These are phyloP conservation scores for Nitzschia inconspicua DNA, from an alignment of 108 stramenopile genomes.

Conservation along the genomic window DNA sequence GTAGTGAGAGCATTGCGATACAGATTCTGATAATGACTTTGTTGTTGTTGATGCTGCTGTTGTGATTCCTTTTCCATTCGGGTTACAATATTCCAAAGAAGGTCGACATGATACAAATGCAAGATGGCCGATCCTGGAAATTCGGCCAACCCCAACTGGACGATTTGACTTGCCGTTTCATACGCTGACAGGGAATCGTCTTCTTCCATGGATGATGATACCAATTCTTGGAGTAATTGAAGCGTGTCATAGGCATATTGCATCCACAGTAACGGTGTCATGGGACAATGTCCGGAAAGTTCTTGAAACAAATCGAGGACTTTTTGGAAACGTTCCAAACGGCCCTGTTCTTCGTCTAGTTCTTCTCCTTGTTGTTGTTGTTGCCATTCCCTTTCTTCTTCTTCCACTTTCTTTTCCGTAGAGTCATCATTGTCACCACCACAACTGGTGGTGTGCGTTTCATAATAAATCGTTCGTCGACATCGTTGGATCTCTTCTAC, in stretches of 20 bases:
- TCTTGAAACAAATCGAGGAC: conserved; percentile 27
- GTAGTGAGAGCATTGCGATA: conserved; percentile 37
- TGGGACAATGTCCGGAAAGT: conserved; percentile 61
- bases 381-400: not conserved
- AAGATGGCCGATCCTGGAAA: conserved; percentile 69
- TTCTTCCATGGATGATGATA: conserved; percentile 11
- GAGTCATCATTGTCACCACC: not conserved
- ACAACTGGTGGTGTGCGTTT: not conserved
- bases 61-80: no score
- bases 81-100: no score
- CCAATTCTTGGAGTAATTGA: conserved; percentile 34
- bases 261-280: conserved; percentile 88
- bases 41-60: no score
- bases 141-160: conserved; percentile 69
- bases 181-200: conserved; percentile 14
- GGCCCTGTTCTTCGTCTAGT: not conserved
- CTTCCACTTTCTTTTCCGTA: conserved; percentile 4
- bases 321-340: conserved; percentile 13
- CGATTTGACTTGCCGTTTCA: conserved; percentile 50
- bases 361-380: not conserved
- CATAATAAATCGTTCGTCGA: no score
- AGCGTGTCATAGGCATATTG: conserved; percentile 71
- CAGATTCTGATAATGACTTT: no score
- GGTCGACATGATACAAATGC: conserved; percentile 44
- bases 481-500: conserved; percentile 23